Conservation (phyloP, 805 yeast species). For the Starmera pachycereana region DNA sequence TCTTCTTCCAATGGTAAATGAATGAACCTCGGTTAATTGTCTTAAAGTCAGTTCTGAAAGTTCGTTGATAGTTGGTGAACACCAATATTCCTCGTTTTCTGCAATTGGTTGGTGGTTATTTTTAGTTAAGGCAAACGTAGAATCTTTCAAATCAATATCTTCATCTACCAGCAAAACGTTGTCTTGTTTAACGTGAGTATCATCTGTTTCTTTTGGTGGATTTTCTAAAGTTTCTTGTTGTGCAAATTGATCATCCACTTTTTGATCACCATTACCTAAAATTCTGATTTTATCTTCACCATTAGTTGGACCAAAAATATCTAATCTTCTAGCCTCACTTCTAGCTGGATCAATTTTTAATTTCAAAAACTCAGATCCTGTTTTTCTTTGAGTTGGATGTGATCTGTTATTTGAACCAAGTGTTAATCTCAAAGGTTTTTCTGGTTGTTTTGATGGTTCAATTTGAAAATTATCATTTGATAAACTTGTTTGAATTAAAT, state of each 20-base stretch:
- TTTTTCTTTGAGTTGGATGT: conserved; percentile 15
- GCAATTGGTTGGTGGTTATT: neutral
- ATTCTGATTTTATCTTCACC: conserved; percentile 18
- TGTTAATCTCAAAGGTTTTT: conserved; percentile 1
- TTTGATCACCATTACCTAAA: conserved; percentile 7
- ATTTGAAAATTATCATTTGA: conserved; percentile 5
- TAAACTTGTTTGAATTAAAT: conserved; percentile 11
- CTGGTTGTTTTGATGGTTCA: conserved; percentile 1
- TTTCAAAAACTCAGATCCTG: conserved; percentile 16
- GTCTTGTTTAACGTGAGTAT: neutral
- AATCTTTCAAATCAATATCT: neutral
- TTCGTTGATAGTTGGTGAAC: conserved; percentile 51
- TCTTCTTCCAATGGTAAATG: conserved; percentile 58
- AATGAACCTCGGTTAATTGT: conserved; percentile 44
- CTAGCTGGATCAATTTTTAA: conserved; percentile 30
- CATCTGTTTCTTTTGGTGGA: neutral
- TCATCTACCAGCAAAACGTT: neutral
- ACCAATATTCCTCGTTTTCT: conserved; percentile 49
- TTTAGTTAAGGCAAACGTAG: neutral
- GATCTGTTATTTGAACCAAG: conserved; percentile 14
- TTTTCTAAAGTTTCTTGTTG: neutral
- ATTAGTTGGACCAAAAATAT: conserved; percentile 22
- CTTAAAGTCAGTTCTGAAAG: conserved; percentile 32
- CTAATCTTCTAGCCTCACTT: conserved; percentile 32
- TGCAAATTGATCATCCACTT: conserved; percentile 2